Conservation (phyloP, 495 filamentous ascomycete genomes). For the Trichoderma gamsii region DNA sequence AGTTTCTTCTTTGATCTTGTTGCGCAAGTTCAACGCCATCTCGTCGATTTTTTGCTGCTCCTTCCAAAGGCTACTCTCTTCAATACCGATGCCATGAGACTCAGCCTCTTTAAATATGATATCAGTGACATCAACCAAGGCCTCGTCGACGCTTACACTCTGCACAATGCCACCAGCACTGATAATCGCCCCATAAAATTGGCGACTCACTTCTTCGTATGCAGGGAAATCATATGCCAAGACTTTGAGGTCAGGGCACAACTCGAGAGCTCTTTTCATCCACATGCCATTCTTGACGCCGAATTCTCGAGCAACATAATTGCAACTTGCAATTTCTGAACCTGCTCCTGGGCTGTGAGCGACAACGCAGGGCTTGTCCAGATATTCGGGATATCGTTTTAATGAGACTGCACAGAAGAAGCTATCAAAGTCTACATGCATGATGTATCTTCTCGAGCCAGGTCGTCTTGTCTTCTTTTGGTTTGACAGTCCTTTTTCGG, state of each 20-base stretch:
- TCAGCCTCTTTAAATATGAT: conserved; percentile 61
- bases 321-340: conserved; percentile 95
- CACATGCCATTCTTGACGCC: conserved; percentile 98
- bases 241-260: conserved; percentile 79
- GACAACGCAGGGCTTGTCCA: conserved; percentile 79
- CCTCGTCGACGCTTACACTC: conserved; percentile 95
- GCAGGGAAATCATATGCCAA: conserved; percentile 89
- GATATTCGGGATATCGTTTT: conserved; percentile 64
- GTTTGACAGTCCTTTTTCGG: conserved; percentile 45
- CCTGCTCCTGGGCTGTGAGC: conserved; percentile 79
- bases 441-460: conserved; percentile 71
- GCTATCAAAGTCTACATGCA: conserved; percentile 96
- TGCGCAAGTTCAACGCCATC: conserved; percentile 61
- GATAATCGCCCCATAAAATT: conserved; percentile 83
- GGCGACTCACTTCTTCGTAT: conserved; percentile 85
- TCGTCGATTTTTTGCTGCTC: conserved; percentile 78
- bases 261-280: conserved; percentile 83
- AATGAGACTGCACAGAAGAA: conserved; percentile 95
- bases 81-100: conserved; percentile 59
- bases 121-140: conserved; percentile 69
- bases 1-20: conserved; percentile 63
- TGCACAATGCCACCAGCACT: conserved; percentile 75
- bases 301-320: conserved; percentile 79
- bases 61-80: conserved; percentile 67
- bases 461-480: conserved; percentile 38